Base-by-base conservation (phyloP, 164 flowering plant genomes). In the Aristolochia contorta region DNA sequence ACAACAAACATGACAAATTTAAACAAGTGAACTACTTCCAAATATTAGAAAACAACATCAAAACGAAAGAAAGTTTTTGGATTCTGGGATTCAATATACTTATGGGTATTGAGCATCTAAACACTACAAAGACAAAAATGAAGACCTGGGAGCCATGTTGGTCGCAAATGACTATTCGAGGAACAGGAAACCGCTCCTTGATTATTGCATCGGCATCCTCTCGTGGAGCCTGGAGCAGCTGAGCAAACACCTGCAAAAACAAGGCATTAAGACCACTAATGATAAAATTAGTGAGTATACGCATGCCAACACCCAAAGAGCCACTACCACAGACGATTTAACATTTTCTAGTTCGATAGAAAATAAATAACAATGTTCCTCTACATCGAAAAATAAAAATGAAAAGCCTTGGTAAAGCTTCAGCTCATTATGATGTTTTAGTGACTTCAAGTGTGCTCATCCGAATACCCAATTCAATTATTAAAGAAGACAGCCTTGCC, bases 81-180 rank as follows among this genome's bases (percentile, higher is more conserved):
- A 32, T 37, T 27, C 30, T 37, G 32, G 4, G 57, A 55, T 16
- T 55, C 24, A 7, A 24, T 18, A 24, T 18, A 8, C 43, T 3
- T 3, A 37, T 37, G 10, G 43, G 7, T 37, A 6, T 37, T 37
- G 12, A 37, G 12, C 9, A 37, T 37, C 12, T 19, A 43, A 16
- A 20, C n/a, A n/a, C 24, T 4, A 61, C 30, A 51, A 50, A 4
- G 50, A 30, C n/a, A 47, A 32, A 37, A n/a, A 68, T 57, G 55
- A 6, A 49, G 18, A 91, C 97, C 97, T 93, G 99, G 16, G 97
- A 93, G 55, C 99, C 97, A 75, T 94, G 80, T 74, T 90, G 99
- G 72, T 94, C 99, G 73, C 99, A 94, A 55, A 94, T 67, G 53
- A 94, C 99, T 41, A 88, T 47, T 41, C 96, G 96, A 61, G 97